Base-by-base conservation (phyloP, 805 yeast species). In the Yarrowia alimentaria region DNA sequence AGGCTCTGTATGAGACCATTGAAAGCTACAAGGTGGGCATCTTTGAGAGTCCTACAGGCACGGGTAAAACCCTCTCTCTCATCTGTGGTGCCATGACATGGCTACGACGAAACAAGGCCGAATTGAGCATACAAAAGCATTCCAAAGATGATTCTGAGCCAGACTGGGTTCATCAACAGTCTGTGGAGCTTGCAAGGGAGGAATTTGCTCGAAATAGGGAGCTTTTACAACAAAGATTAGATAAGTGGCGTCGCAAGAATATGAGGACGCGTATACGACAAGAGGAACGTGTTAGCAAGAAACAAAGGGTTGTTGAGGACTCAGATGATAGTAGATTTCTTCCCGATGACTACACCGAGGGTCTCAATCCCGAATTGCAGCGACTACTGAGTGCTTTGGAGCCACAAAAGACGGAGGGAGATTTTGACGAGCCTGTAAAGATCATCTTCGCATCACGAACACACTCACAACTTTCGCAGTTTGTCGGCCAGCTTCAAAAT, bases 1-100 rank as follows among this genome's bases (percentile, higher is more conserved):
- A 71, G 22, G 76, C 81, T 16, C 73, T 91, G n/a, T 84, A 84
- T 58, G 76, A 76, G 18, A 74, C 85, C 1, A 70, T 90, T 13
- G 70, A 71, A 4, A 54, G 64, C 10, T 64, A 72, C 59, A 86
- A 84, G 61, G 70, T 90, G 2, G 95, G 94, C 0, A 71, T 90
- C 1, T 82, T 90, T 60, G 97, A 90, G 63, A 83, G 93, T 53
- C 98, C 98, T 0, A 90, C 98, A 0, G 98, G 98, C 6, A 56
- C 64, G 1, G 97, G 98, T 3, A 90, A 90, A 65, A 89, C 97
- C 0, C 68, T 91, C 3, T 87, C 96, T 0, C 67, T 90, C 37
- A 84, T 91, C 3, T 91, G 97, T 62, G 78, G 94, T 0, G 71
- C 91, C 0, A 74, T 90, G 76, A 78, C 90, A 0, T 90, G 96